Base-by-base conservation (phyloP, 345 rosid genomes). In the Moringa oleifera region DNA sequence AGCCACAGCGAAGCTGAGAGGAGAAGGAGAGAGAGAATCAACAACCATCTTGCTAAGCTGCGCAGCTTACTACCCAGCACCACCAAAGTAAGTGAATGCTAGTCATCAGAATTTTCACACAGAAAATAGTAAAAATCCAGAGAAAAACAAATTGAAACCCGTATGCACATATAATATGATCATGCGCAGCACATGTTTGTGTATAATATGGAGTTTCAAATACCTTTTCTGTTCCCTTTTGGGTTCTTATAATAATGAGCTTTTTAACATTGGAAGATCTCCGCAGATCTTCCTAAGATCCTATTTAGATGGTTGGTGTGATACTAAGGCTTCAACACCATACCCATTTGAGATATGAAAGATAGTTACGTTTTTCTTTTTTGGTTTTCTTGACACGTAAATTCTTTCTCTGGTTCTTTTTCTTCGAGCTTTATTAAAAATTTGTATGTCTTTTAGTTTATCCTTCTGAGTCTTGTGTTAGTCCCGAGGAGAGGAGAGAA, bases 1-100 rank as follows among this genome's bases (percentile, higher is more conserved):
- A 90, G 95, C 71, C 99, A 94, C 72, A 94, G 99, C 67, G 99
- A 90, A 62, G 97, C 97, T 49, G 99, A 94, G 76, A 85, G 99
- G 80, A 77, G 97, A 65, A 62, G 99, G 77, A 79, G 99, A 65
- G 96, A 94, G 59, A 84, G 99, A 73, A 94, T 94, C 81, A 94
- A 94, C 77, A 94, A 85, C 70, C 99, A 94, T 71, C 85, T 94
- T 18, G 92, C 97, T 49, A 94, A 90, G 75, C 91, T 94, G 46
- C 88, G 99, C 67, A 88, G 96, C 82, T 68, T 94, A 69, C 79
- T 94, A 28, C 99, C 99, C 13, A 94, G 85, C 82, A 90, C 97
- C 69, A 88, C 96, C 68, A 94, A 94, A 82, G 99, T 94, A 88
- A 90, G 96, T 69, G 13, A 12, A 25, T 22, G 23, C 31, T 50